Percentiles rank a stretch among this genome's conserved stretches.
These are phyloP conservation scores for Rubroboletus pulcherrimus DNA, from an alignment of 768 basidiomycete species.

Conservation along the genomic window DNA sequence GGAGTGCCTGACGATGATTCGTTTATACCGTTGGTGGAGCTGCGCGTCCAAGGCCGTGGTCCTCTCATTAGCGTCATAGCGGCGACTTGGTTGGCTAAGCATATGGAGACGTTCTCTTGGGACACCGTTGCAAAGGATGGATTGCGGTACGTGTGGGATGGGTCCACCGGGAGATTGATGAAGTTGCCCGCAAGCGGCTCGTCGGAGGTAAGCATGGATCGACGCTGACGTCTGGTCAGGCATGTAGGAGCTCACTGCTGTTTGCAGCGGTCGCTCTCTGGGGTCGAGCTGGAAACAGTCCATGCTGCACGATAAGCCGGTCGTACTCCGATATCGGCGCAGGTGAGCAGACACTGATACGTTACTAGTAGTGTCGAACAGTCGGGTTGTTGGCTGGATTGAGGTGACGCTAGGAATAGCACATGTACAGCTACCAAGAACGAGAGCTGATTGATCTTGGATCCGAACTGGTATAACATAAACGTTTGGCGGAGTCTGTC, in stretches of 20 bases:
- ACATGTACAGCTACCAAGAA: background rate
- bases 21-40: background rate
- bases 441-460: too few species aligned
- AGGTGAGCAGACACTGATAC: background rate
- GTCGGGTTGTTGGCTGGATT: background rate
- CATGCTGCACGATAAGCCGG: background rate
- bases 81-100: constrained; percentile 5
- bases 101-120: constrained; percentile 7
- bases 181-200: background rate
- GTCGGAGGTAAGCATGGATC: background rate
- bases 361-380: background rate
- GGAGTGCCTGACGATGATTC: background rate
- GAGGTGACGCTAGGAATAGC: background rate
- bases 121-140: constrained; percentile 10
- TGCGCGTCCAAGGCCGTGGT: constrained; percentile 4
- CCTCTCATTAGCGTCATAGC: constrained; percentile 1
- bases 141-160: constrained; percentile 7
- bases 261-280: background rate
- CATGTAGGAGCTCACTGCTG: background rate
- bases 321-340: background rate
- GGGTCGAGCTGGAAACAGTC: background rate
- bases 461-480: too few species aligned
- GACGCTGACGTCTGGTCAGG: too few species aligned
- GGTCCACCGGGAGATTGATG: background rate
- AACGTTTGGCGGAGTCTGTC: too few species aligned